phyloP scores from a whole-genome alignment of 148 eudicot species.

The Euryodendron excelsum region DNA sequence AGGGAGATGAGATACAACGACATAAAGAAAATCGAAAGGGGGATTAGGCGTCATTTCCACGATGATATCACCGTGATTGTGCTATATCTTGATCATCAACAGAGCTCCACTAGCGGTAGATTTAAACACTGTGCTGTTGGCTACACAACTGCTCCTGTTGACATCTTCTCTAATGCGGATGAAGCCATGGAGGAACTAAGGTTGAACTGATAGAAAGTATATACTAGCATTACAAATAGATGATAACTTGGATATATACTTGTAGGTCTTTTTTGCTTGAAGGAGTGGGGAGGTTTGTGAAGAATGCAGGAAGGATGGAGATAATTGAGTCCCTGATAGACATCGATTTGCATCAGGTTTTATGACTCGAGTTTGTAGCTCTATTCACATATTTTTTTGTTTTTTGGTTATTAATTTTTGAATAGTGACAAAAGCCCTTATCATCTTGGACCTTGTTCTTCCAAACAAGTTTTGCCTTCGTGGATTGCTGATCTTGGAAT shows the following conservation, averaged over 20 bases:
- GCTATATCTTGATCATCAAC: constrained; percentile 42
- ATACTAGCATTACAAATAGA: background rate
- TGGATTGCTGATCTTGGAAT: too few relatives aligned
- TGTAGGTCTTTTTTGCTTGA: background rate
- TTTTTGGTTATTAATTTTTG: background rate
- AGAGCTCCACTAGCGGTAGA: constrained; percentile 4
- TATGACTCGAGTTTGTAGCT: background rate
- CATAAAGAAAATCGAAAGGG: constrained; percentile 42
- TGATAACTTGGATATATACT: background rate
- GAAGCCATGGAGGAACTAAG: constrained; percentile 14
- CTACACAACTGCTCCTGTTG: constrained; percentile 40
- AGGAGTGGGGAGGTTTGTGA: background rate
- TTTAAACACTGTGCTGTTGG: constrained; percentile 22
- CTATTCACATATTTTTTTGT: background rate
- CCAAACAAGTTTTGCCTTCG: background rate
- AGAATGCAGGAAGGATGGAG: background rate
- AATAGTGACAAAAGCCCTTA: background rate
- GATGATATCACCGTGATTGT: constrained; percentile 57
- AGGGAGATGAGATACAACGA: constrained; percentile 48
- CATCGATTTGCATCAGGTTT: background rate
- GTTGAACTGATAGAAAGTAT: background rate
- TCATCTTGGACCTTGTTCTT: background rate
- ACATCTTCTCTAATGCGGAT: constrained; percentile 28
- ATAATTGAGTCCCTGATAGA: background rate
- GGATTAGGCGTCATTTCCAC: constrained; percentile 48